A percentile compares a stretch with the other conserved stretches of the same genome.
Evolutionary conservation across 352 stramenopile species (phyloP).

Genomic region (Globisporangium heterothallicum): DNA sequence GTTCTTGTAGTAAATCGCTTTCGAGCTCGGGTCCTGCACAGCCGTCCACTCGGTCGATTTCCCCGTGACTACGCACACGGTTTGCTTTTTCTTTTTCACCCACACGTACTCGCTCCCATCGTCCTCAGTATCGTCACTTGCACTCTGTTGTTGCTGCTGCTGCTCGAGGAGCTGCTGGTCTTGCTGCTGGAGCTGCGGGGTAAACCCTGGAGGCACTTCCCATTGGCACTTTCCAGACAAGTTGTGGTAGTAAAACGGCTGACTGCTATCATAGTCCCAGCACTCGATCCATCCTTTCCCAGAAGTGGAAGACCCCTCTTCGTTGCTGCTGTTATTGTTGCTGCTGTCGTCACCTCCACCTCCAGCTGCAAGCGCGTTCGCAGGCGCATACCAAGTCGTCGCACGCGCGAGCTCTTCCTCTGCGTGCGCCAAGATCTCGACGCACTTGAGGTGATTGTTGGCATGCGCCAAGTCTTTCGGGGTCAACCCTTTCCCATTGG

Average conservation of each 20-base stretch:
- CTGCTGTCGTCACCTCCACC: no score
- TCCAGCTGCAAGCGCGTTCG: slow-evolving; percentile 27
- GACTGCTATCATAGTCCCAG: slow-evolving; percentile 49
- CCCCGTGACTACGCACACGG: slow-evolving; percentile 55
- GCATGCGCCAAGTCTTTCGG: slow-evolving; percentile 37
- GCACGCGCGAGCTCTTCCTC: slow-evolving; percentile 35
- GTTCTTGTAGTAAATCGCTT: slow-evolving; percentile 74
- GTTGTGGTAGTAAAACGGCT: slow-evolving; percentile 72
- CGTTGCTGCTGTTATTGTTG: slow-evolving; percentile 7
- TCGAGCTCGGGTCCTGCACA: slow-evolving; percentile 47
- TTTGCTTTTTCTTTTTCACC: slow-evolving; percentile 74
- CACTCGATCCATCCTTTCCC: slow-evolving; percentile 42
- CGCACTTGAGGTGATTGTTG: slow-evolving; percentile 43
- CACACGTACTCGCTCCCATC: slow-evolving; percentile 60
- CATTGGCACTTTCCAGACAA: slow-evolving; percentile 65
- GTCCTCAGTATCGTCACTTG: slow-evolving; percentile 23
- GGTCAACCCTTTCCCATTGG: slow-evolving; percentile 45
- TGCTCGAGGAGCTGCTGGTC: slow-evolving; percentile 12
- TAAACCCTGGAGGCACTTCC: slow-evolving; percentile 39
- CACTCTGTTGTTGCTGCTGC: slow-evolving; percentile 24
- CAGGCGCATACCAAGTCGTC: slow-evolving; percentile 47
- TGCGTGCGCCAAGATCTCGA: slow-evolving; percentile 34
- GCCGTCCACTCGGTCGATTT: slow-evolving; percentile 55
- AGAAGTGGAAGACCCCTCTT: slow-evolving; percentile 5
- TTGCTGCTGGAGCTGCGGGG: slow-evolving; percentile 17